Base-by-base conservation (phyloP, 495 filamentous ascomycete species). In the Viridothelium virens region DNA sequence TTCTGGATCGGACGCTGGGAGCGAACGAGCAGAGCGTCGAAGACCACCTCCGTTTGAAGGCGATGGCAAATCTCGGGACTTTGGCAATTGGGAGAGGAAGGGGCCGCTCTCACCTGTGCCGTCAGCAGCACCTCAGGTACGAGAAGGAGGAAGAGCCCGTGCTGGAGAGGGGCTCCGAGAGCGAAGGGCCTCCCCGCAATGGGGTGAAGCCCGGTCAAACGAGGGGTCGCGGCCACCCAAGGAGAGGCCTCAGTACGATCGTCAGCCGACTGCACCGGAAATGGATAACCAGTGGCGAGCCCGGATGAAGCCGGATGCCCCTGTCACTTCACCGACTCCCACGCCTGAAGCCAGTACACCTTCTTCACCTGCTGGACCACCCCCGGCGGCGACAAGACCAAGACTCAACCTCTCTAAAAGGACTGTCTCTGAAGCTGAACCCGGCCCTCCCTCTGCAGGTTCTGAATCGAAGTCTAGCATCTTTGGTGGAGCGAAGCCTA, bases 11-110 rank as follows among this genome's bases (percentile, higher is more conserved):
- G 82, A 83, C 61, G 77, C 74, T 38, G 79, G 80, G 46, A 82
- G 82, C 67, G 79, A 80, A 38, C 75, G 77, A 62, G 78, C 61
- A 74, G 74, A 69, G n/a, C 68, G 73, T 41, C 69, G 76, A 46
- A 67, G 79, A 34, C 75, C 76, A n/a, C 73, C 73, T 16, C 77
- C 78, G 62, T 78, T 77, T 67, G 78, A 80, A 68, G 86, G 87
- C 67, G 91, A 96, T 73, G 89, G 90, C 68, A 95, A 92, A 75
- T 78, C 88, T 63, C 88, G 92, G 33, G 91, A 96, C 72, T 89
- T 97, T 70, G 82, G 84, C 66, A 94, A 91, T 78, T 98, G 94
- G 94, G 93, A 96, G 76, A 89, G 94, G 65, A 93, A 91, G 72
- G 95, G 94, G 33, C 94, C 95, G 37, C 83, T 96, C 56, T 89